phyloP scores from a whole-genome alignment of 2,329 filamentous ascomycete species.

The Chaetomiaceae sp. region DNA sequence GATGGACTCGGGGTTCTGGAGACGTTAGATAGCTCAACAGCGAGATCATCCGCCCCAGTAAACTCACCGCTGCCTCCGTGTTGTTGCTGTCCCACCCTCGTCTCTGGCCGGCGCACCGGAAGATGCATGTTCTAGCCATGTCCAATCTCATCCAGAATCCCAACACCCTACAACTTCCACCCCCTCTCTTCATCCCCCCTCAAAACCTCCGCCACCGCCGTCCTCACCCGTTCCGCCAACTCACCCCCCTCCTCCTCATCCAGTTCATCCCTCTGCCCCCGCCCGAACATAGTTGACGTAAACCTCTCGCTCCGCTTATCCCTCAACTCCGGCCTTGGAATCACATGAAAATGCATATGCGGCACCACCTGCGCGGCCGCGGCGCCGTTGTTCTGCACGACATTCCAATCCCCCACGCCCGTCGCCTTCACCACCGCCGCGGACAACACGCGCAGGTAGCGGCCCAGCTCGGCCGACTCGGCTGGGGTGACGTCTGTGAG shows the following conservation, averaged over 20 bases:
- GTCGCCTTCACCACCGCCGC: constrained; percentile 65
- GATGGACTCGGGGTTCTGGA: not conserved
- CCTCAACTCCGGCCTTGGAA: constrained; percentile 70
- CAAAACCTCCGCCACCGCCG: constrained; percentile 46
- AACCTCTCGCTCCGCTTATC: constrained; percentile 60
- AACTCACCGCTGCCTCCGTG: not conserved
- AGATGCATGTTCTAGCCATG: no score
- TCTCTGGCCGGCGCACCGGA: no score
- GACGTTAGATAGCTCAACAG: not conserved
- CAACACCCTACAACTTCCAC: constrained; percentile 35
- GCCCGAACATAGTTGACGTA: constrained; percentile 69
- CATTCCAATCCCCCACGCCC: constrained; percentile 82
- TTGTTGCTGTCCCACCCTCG: no score
- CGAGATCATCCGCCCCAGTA: not conserved
- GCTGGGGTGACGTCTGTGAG: constrained; percentile 62
- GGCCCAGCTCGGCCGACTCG: constrained; percentile 64
- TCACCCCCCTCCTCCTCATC: constrained; percentile 67
- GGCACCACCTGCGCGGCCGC: constrained; percentile 88
- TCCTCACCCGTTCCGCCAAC: constrained; percentile 54
- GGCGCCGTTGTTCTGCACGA: constrained; percentile 92
- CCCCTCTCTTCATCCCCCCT: constrained; percentile 34
- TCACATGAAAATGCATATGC: constrained; percentile 92
- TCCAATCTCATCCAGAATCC: not conserved
- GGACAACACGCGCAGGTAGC: constrained; percentile 66
- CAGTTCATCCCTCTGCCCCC: constrained; percentile 66